These are phyloP conservation scores for Silene coronaria DNA, from an alignment of 179 eudicot genomes.

Conservation along the genomic window DNA sequence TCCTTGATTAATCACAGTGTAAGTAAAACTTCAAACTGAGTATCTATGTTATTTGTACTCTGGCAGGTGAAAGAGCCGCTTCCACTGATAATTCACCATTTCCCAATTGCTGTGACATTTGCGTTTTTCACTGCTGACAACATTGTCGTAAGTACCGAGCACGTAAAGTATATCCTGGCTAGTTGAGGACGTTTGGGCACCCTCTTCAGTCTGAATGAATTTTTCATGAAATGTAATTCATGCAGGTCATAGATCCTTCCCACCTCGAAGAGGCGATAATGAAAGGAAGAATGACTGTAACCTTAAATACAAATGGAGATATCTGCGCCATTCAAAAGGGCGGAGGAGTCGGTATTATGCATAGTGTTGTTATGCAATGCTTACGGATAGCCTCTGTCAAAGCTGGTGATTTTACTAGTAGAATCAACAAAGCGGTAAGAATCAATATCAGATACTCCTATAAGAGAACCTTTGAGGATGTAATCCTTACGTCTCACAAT, in stretches of 20 bases:
- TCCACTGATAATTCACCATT: conserved; percentile 81
- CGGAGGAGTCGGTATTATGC: conserved; percentile 75
- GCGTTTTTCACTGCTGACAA: conserved; percentile 61
- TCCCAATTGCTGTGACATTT: conserved; percentile 88
- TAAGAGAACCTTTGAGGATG: no score
- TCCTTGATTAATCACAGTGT: no score
- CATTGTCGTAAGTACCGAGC: conserved; percentile 51
- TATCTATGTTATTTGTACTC: no score
- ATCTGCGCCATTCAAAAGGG: conserved; percentile 86
- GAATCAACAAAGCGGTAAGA: conserved; percentile 71
- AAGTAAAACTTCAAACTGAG: no score
- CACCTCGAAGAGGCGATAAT: conserved; percentile 71
- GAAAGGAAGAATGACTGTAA: conserved; percentile 75
- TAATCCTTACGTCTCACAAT: no score
- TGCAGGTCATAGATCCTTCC: conserved; percentile 70
- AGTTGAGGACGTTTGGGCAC: no score
- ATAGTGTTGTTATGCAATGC: conserved; percentile 73
- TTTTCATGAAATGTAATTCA: conserved; percentile 11
- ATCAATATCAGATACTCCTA: not conserved
- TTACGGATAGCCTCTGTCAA: conserved; percentile 71
- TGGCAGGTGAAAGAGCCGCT: conserved; percentile 51
- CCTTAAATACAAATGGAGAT: conserved; percentile 73
- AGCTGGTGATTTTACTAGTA: conserved; percentile 69
- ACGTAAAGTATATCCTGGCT: conserved; percentile 1
- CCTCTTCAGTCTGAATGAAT: no score